Evolutionary conservation across 108 stramenopile genomes (phyloP), one percentile per base, ranked within the genome.

Genomic region (Pseudonitzschia pungens): DNA sequence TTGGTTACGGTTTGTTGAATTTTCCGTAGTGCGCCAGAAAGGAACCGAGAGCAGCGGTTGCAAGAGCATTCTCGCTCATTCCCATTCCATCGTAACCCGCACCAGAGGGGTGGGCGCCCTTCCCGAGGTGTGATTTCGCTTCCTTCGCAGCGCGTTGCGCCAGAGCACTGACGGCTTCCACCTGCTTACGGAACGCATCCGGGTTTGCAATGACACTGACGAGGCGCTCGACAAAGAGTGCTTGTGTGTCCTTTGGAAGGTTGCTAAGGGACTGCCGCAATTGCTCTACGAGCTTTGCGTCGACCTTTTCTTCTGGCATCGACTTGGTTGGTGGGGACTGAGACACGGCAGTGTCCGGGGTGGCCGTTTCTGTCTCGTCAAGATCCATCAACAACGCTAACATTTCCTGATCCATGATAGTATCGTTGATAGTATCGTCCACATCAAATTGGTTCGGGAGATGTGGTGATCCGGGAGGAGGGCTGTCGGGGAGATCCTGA

Each of bases 211-310:
- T 76, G 45, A 68, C 76, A 52, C 66, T 69, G 0, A 87, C 84
- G 27, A 87, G 63, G 15, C 88, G 75, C 43, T 89, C 88, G 14
- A 89, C 86, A 72, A 86, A 89, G 33, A 84, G 33, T 50, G 83
- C 82, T 59, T 86, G 86, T 45, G 86, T 45, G 50, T 77, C 36
- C 55, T 84, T 75, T 14, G 88, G 88, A 50, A 89, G 84, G 42
- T 70, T 60, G n/a, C 75, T 66, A 0, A 89, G 40, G 14, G 88
- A 82, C 15, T 79, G 72, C 36, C 81, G 77, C 18, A 89, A 66
- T 63, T 87, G 87, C 53, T 77, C 6, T 78, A 69, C 22, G 87
- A 72, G 50, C 28, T 65, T 69, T 24, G 80, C 80, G 43, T 81
- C 72, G 5, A 41, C 43, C n/a, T 31, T 51, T 8, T 57, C 55